Base-by-base conservation (phyloP, 2,329 filamentous ascomycete genomes). In the Pyrenophora teres region DNA sequence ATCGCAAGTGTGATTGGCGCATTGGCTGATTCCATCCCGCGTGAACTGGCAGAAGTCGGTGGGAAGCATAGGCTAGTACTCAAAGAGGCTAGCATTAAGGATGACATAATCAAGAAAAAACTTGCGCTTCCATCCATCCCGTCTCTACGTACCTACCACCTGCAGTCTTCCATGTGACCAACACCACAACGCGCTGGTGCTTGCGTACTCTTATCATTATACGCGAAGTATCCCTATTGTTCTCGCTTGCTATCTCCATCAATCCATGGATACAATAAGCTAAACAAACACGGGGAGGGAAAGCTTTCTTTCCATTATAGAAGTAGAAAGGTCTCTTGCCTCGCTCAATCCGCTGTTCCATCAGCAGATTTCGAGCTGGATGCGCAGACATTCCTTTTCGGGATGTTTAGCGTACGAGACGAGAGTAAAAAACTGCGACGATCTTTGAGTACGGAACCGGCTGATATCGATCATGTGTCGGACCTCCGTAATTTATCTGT, bases 381-480 rank as follows among this genome's bases (percentile, higher is more conserved):
- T 74, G 10, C 49, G 36, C 56, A 21, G 5, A 60, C 57, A 37
- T 25, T 49, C 25, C 21, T 19, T 19, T 38, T 33, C 4, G 40
- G 40, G 23, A 30, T 27, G 30, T 15, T 23, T 21, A 21, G 42
- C 62, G 71, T 72, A 74, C 55, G 71, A 72, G 71, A 74, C 71
- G 62, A 74, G 67, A 74, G 46, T 40, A 62, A 71, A 32, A 21
- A 21, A 21, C 19, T 42, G 61, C 67, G 70, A 71, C 69, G 64
- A 71, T 72, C 63, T 72, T 74, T 74, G 71, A 74, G 71, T 74
- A 73, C 71, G 70, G 60, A 59, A 53, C 68, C 69, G 65, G 52
- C 57, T 60, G 56, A 64, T 25, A 45, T 41, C 56, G 23, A 45
- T 41, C 56, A 54, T 60, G 61, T 69, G 66, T 62, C 63, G 69